These are phyloP conservation scores for Dothideomycetes sp. DNA, from an alignment of 2,329 filamentous ascomycete species.

Conservation along the genomic window DNA sequence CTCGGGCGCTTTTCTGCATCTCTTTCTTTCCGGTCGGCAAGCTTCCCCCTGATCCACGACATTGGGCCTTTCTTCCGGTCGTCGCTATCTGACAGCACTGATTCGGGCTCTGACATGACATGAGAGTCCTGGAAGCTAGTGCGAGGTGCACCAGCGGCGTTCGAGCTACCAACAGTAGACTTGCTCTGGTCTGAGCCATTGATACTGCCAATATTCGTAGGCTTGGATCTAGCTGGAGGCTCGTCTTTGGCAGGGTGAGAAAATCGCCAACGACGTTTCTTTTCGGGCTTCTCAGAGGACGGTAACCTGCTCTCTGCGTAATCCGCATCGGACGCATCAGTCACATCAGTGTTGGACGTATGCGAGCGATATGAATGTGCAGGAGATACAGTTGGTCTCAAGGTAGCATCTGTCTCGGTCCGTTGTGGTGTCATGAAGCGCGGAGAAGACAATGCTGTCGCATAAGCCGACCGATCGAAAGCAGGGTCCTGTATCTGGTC, in stretches of 20 bases:
- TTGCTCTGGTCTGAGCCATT: conserved; percentile 15
- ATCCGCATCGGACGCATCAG: conserved; percentile 66
- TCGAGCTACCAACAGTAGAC: conserved; percentile 13
- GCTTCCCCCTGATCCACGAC: conserved; percentile 56
- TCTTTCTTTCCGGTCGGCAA: conserved; percentile 49
- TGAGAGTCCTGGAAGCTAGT: conserved; percentile 10
- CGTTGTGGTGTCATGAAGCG: conserved; percentile 59
- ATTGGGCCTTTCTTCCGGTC: conserved; percentile 45
- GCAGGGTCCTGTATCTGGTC: conserved; percentile 19
- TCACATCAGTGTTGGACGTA: conserved; percentile 65
- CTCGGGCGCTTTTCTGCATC: conserved; percentile 40
- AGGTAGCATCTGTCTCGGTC: conserved; percentile 49
- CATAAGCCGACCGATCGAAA: conserved; percentile 34
- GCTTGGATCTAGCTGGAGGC: background rate
- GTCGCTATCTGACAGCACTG: conserved; percentile 10
- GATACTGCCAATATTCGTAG: conserved; percentile 7
- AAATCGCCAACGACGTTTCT: conserved; percentile 65
- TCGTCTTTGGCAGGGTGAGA: conserved; percentile 31
- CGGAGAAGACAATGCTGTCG: conserved; percentile 23
- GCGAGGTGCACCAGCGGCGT: background rate
- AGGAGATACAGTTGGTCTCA: conserved; percentile 63
- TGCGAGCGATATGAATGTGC: conserved; percentile 67
- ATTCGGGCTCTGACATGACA: conserved; percentile 10
- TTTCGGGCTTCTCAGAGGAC: conserved; percentile 51
- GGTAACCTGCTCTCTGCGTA: conserved; percentile 52